Conservation (phyloP, 176 grass and related monocot genomes). For the Chrysopogon serrulatus region DNA sequence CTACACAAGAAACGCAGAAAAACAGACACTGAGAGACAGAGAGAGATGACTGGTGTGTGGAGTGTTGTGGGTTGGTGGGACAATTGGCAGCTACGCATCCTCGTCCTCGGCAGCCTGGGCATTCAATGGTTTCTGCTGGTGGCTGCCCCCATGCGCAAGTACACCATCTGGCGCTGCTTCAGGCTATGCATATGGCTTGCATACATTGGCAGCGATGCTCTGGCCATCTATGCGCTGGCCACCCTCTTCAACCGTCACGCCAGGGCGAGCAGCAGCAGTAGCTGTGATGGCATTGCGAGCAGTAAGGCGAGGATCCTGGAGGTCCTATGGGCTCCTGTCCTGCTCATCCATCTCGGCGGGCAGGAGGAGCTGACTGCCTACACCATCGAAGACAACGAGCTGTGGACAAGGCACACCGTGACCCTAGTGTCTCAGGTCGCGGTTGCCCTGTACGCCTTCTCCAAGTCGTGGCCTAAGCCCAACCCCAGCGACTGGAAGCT, state of each 20-base stretch:
- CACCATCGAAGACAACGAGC: conserved; percentile 26
- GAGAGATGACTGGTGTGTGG: too few species aligned
- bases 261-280: background rate
- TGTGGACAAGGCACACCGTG: conserved; percentile 2
- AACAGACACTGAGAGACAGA: too few species aligned
- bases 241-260: conserved; percentile 30
- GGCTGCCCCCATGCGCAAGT: background rate
- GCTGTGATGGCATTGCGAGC: background rate
- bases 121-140: background rate
- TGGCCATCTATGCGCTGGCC: conserved; percentile 14
- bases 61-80: conserved; percentile 3
- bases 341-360: conserved; percentile 16
- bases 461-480: background rate
- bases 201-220: background rate
- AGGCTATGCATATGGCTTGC: background rate
- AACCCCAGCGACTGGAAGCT: background rate
- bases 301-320: background rate
- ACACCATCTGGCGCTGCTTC: too few species aligned
- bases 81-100: background rate
- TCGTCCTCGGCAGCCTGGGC: background rate
- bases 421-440: conserved; percentile 10
- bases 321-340: background rate
- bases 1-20: too few species aligned
- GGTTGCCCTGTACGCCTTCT: background rate
- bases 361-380: background rate